Evolutionary conservation across 441 rosid genomes (phyloP), one percentile per base, ranked within the genome.

Genomic region (Manihot esculenta): DNA sequence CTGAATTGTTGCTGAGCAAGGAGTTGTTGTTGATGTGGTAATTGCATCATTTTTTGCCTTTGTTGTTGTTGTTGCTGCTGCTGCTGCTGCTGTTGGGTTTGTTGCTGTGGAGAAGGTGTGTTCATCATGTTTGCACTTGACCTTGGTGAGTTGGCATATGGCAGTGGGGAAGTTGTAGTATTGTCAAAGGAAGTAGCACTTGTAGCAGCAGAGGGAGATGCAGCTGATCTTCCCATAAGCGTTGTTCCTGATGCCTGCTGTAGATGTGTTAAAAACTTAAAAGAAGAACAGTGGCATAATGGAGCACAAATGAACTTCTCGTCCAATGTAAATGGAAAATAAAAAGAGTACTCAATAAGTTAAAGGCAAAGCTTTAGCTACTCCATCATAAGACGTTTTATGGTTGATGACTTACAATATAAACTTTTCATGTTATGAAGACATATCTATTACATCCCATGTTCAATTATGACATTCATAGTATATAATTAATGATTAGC

Each of bases 71-170:
- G 87, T 55, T 84, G 96, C 35, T 85, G 96, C 1, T 85, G n/a
- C n/a, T n/a, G 94, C n/a, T 81, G 90, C 64, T 88, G 97, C 59
- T 80, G 97, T 60, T 87, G 90, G 26, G 71, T 54, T 69, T 91
- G 91, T 67, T 91, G 98, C 79, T 91, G 97, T 74, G 99, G 97
- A 74, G 98, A 95, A 63, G 95, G 92, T 17, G 86, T 83, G 69
- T 88, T 95, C 87, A 88, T 87, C 83, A 95, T 87, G 73, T 68
- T 85, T 48, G 94, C 71, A 64, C 88, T 86, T 44, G 98, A 90
- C 74, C 93, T 89, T 74, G 97, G 99, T 69, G 99, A 95, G 80
- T 89, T 93, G 66, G 97, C 88, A 84, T 93, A 93, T 71, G 80
- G 92, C 66, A 95, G 77, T 9, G 99, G 98, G 68, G 99, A 95